These are phyloP conservation scores for Myriosclerotinia curreyana DNA, from an alignment of 2,329 filamentous ascomycete species.

Conservation along the genomic window DNA sequence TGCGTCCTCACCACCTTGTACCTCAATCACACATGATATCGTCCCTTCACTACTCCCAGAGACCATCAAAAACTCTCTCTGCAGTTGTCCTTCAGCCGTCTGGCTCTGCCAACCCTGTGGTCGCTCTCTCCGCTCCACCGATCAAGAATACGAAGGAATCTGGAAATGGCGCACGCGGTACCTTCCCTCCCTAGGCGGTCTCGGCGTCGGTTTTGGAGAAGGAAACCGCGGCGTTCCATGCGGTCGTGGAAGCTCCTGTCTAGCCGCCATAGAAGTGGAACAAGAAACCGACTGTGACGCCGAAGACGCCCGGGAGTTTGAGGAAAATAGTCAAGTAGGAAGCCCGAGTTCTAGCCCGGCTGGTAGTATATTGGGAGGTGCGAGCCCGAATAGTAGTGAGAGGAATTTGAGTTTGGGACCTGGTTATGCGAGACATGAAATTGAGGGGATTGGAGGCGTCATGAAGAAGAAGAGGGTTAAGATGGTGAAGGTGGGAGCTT, in stretches of 20 bases:
- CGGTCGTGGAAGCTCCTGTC: slow-evolving; percentile 71
- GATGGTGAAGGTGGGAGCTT: slow-evolving; percentile 75
- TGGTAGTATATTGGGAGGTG: slow-evolving; percentile 20
- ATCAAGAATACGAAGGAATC: slow-evolving; percentile 61
- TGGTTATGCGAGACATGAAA: slow-evolving; percentile 82
- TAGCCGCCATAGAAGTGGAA: slow-evolving; percentile 73
- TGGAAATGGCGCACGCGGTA: slow-evolving; percentile 92
- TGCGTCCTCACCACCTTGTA: slow-evolving; percentile 6
- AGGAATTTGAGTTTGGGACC: slow-evolving; percentile 48
- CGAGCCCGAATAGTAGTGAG: slow-evolving; percentile 23
- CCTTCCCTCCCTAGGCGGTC: slow-evolving; percentile 71
- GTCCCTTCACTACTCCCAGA: slow-evolving; percentile 50
- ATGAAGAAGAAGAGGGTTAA: slow-evolving; percentile 87
- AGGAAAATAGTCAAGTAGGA: slow-evolving; percentile 26
- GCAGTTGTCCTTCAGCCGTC: slow-evolving; percentile 49
- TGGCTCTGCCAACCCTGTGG: slow-evolving; percentile 89
- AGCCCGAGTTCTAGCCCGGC: slow-evolving; percentile 31
- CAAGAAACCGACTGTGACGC: slow-evolving; percentile 83
- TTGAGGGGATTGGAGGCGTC: slow-evolving; percentile 84
- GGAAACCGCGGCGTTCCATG: slow-evolving; percentile 86
- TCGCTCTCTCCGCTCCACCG: slow-evolving; percentile 60
- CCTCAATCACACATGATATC: neutral
- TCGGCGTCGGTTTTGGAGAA: slow-evolving; percentile 84
- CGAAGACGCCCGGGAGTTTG: slow-evolving; percentile 56
- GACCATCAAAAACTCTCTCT: slow-evolving; percentile 34